Evolutionary conservation across 2,329 filamentous ascomycete species (phyloP), one percentile per base, ranked within the genome.

Genomic region (Pseudogymnoascus sp.): DNA sequence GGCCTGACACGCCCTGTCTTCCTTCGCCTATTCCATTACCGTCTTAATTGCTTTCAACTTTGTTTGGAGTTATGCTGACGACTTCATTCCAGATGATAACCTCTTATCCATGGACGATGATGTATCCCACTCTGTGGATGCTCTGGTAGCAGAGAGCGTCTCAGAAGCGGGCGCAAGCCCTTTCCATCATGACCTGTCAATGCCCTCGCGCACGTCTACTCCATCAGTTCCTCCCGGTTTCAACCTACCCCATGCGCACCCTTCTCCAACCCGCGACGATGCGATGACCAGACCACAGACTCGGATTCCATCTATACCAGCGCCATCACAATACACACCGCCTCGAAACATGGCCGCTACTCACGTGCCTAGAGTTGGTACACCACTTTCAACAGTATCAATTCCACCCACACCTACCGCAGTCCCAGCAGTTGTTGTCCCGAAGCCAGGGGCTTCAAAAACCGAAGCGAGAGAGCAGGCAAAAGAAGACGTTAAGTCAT

Each of bases 91-190:
- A 89, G 86, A 88, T 75, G 85, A 88, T 70, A 82, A 85, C 60
- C 74, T 85, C n/a, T 72, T 77, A 44, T 77, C 79, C 64, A 82
- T 81, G 10, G 77, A 87, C 53, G 84, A 86, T 65, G 85, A 87
- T 67, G 86, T 81, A 11, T 81, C 79, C 2, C 79, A 79, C 47
- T 86, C 82, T n/a, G 83, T 90, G 42, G 87, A 90, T 72, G 86
- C 86, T 3, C 76, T 90, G 3, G 87, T 90, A 11, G 83, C 86
- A 21, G 87, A 90, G 70, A 67, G 68, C 65, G 61, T 61, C 64
- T 65, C 62, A 6, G 69, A 73, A 53, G 66, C 71, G 44, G 61
- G 42, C 21, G 37, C 61, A 56, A 63, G 38, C 38, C 64, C 59
- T 26, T 62, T 68, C 14, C 61, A 67, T 31, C 61, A 64, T 8